phyloP scores from a whole-genome alignment of 345 rosid species.

The Syzygium jambos region DNA sequence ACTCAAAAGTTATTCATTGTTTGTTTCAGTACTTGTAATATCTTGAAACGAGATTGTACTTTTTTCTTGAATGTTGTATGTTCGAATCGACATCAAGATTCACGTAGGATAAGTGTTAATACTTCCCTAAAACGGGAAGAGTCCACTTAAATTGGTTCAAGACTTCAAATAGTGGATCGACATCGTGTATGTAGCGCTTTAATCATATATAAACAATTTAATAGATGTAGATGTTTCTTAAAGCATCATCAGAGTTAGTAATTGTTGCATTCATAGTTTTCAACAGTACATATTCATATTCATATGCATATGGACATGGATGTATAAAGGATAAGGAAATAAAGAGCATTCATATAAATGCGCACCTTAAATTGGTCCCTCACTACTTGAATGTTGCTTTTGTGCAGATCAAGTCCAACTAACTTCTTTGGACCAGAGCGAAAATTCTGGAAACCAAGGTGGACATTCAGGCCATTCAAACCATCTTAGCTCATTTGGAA shows the following conservation, averaged over 20 bases:
- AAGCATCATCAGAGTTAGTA: too few relatives aligned
- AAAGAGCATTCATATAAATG: neutral
- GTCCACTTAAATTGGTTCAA: too few relatives aligned
- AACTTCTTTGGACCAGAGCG: neutral
- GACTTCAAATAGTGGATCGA: too few relatives aligned
- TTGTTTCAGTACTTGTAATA: neutral
- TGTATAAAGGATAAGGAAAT: neutral
- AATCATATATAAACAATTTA: too few relatives aligned
- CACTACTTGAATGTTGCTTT: neutral
- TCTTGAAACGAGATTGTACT: neutral
- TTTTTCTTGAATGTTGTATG: neutral
- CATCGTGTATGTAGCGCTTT: too few relatives aligned
- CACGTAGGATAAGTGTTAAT: too few relatives aligned
- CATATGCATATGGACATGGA: too few relatives aligned
- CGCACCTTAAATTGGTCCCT: neutral
- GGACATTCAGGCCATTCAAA: neutral
- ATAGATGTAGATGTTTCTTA: too few relatives aligned
- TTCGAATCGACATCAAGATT: too few relatives aligned
- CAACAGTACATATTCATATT: too few relatives aligned
- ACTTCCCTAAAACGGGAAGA: too few relatives aligned
- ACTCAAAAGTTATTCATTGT: neutral
- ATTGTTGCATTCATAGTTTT: too few relatives aligned
- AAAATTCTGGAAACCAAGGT: fast-evolving
- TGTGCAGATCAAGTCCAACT: neutral
- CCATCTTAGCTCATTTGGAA: neutral